Percentiles rank a stretch among this genome's conserved stretches.
Evolutionary conservation across 2,329 filamentous ascomycete genomes (phyloP).

Genomic region (Aspergillus cejpii): DNA sequence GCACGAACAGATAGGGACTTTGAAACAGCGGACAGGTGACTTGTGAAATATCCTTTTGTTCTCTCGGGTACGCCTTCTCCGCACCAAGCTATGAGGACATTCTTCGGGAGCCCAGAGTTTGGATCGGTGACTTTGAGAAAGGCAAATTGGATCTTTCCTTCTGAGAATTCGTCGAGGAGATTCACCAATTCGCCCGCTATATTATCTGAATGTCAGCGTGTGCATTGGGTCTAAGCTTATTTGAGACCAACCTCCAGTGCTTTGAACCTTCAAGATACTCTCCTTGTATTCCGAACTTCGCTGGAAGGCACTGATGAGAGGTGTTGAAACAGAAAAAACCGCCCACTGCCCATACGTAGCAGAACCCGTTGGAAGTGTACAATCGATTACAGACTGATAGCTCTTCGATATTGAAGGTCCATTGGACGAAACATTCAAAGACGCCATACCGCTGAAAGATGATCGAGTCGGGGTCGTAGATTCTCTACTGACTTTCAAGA

Average conservation of each 20-base stretch:
- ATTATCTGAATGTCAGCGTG: slow-evolving; percentile 16
- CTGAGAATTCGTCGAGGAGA: slow-evolving; percentile 90
- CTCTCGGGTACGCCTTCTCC: slow-evolving; percentile 96
- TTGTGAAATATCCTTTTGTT: slow-evolving; percentile 97
- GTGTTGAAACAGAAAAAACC: slow-evolving; percentile 85
- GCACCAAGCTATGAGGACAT: slow-evolving; percentile 91
- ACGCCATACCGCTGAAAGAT: slow-evolving; percentile 54
- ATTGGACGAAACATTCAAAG: slow-evolving; percentile 71
- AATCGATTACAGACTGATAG: slow-evolving; percentile 62
- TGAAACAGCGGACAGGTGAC: slow-evolving; percentile 79
- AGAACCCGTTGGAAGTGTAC: slow-evolving; percentile 56
- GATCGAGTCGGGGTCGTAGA: neutral
- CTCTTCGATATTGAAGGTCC: slow-evolving; percentile 73
- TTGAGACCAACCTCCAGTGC: slow-evolving; percentile 63
- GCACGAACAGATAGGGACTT: slow-evolving; percentile 71
- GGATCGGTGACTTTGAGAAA: slow-evolving; percentile 95
- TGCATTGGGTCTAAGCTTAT: too few relatives aligned
- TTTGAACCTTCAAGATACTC: slow-evolving; percentile 90
- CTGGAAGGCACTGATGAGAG: slow-evolving; percentile 88
- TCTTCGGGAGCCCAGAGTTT: slow-evolving; percentile 83
- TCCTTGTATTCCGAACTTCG: slow-evolving; percentile 74
- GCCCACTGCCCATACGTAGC: slow-evolving; percentile 89
- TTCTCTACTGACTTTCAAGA: neutral
- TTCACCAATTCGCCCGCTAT: slow-evolving; percentile 85
- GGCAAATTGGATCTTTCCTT: slow-evolving; percentile 93